phyloP scores from a whole-genome alignment of 192 early-diverging fungal species.

The Nowakowskiella sp. region DNA sequence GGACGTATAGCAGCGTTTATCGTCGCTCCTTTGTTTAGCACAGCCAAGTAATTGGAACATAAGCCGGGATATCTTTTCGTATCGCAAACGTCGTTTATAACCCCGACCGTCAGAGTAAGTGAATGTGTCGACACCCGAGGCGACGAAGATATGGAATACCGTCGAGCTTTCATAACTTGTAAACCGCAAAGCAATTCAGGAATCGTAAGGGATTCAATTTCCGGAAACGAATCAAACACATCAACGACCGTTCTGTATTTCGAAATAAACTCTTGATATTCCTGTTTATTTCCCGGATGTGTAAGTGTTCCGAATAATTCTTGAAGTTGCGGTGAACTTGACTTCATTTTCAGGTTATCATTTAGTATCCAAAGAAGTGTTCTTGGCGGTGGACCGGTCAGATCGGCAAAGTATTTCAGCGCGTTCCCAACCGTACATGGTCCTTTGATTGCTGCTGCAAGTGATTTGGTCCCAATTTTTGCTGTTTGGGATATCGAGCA shows the following conservation, averaged over 20 bases:
- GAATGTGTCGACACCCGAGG: constrained; percentile 1
- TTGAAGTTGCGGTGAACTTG: constrained; percentile 18
- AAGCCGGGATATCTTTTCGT: constrained; percentile 14
- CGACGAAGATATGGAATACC: constrained; percentile 29
- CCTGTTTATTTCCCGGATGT: constrained; percentile 18
- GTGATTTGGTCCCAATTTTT: constrained; percentile 32
- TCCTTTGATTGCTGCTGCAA: constrained; percentile 28
- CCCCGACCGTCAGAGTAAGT: constrained; percentile 15
- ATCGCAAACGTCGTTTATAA: constrained; percentile 11
- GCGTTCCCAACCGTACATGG: constrained; percentile 42
- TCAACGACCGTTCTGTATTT: constrained; percentile 39
- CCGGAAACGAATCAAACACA: constrained; percentile 28
- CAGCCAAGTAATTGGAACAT: constrained; percentile 6
- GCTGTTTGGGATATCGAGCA: constrained; percentile 8
- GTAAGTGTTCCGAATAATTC: constrained; percentile 17
- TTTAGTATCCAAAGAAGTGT: constrained; percentile 29
- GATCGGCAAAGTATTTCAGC: constrained; percentile 37
- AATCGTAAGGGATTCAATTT: constrained; percentile 22
- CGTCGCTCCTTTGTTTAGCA: not conserved
- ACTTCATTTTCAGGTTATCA: constrained; percentile 17
- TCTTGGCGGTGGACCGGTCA: constrained; percentile 35
- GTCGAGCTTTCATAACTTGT: constrained; percentile 17
- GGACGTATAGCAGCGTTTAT: not conserved
- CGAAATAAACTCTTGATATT: constrained; percentile 31
- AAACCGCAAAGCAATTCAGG: constrained; percentile 33